Conservation (phyloP, 352 stramenopile genomes). For the Discostella stelligera region DNA sequence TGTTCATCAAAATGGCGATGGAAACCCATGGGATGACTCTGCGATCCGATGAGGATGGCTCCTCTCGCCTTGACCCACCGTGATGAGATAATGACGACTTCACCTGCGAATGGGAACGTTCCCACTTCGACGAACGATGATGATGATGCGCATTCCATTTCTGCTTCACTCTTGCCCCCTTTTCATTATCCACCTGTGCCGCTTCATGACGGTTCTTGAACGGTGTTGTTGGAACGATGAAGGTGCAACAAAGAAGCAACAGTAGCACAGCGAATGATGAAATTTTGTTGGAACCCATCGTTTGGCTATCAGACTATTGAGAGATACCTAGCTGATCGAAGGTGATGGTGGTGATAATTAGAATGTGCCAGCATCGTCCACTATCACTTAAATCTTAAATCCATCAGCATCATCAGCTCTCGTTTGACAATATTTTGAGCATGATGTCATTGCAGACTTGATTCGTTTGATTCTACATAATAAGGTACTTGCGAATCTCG, state of each 20-base stretch:
- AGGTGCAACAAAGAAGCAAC: background rate
- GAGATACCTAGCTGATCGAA: no score
- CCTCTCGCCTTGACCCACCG: background rate
- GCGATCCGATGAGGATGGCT: background rate
- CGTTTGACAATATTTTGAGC: no score
- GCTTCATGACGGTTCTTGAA: background rate
- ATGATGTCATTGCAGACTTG: no score
- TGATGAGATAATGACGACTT: background rate
- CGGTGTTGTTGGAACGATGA: background rate
- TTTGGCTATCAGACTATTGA: no score
- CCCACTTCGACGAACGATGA: background rate
- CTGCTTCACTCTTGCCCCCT: background rate
- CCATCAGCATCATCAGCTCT: no score
- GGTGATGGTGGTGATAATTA: no score
- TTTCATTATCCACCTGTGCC: background rate
- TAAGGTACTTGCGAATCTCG: no score
- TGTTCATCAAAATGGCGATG: conserved; percentile 30
- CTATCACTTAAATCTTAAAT: no score
- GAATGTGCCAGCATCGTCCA: no score
- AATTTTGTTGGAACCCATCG: no score
- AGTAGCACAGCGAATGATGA: background rate
- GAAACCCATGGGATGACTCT: conserved; percentile 21
- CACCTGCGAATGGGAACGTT: background rate
- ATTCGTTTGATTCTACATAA: no score
- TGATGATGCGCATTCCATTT: background rate